Evolutionary conservation across 371 early-diverging fungal species (phyloP).

Genomic region (Circinella umbellata): DNA sequence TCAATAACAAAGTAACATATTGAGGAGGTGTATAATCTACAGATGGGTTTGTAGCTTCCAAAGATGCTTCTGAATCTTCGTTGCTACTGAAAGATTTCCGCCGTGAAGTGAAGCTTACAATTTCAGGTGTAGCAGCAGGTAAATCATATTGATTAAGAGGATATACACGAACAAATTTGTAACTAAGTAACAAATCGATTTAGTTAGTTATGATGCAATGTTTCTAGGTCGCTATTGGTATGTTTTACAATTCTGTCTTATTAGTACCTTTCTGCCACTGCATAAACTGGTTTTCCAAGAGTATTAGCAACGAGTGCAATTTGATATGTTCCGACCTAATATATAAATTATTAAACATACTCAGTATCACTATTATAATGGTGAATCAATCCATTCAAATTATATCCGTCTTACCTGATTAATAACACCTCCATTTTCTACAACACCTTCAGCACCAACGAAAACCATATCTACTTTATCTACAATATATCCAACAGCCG

Average conservation of each 20-base stretch:
- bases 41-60: constrained; percentile 69
- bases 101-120: constrained; percentile 62
- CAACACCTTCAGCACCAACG: constrained; percentile 98
- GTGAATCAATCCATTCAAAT: too few relatives aligned
- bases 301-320: constrained; percentile 94
- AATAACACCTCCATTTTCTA: constrained; percentile 96
- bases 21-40: constrained; percentile 97
- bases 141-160: constrained; percentile 89
- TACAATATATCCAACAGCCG: constrained; percentile 94
- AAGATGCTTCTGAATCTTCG: constrained; percentile 48
- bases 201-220: too few relatives aligned
- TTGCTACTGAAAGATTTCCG: constrained; percentile 33
- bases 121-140: constrained; percentile 70
- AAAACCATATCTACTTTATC: constrained; percentile 93
- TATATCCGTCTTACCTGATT: constrained; percentile 70
- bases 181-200: constrained; percentile 51
- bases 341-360: too few relatives aligned
- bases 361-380: too few relatives aligned
- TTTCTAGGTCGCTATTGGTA: too few relatives aligned
- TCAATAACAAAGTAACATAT: constrained; percentile 88
- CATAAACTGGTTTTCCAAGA: constrained; percentile 93
- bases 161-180: constrained; percentile 94
- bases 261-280: constrained; percentile 87
- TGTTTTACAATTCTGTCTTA: too few relatives aligned
- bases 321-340: constrained; percentile 87